Base-by-base conservation (phyloP, 306 rosid species). In the Phaseolus lunatus region DNA sequence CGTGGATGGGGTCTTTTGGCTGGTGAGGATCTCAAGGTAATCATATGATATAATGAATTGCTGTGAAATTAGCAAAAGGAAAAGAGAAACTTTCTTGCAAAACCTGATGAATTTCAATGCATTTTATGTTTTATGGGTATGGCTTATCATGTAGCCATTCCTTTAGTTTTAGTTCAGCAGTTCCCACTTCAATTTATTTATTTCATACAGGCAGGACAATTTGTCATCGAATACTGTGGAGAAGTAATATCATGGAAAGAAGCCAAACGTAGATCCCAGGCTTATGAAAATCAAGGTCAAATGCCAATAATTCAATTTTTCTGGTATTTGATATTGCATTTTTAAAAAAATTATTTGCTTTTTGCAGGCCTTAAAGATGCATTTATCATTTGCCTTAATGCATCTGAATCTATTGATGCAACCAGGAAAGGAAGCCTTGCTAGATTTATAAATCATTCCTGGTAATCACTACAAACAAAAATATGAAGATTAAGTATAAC, bases 161-260 rank as follows among this genome's bases (percentile, higher is more conserved):
- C 59, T 27, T 67, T 59, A 39, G 67, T 67, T 27, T 67, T 59
- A 39, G 67, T 67, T 77, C 61, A 20, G 69, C 44, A 57, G 26
- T 57, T 61, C 33, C 24, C 39, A 18, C 27, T 37, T 80, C 58
- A 44, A 39, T 77, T 82, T 76, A 29, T 78, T 73, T 58, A 35
- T 84, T 50, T 57, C 71, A 69, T 77, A 79, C 86, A 92, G 95
- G 87, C 80, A 19, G 98, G 97, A 53, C 87, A 87, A 39, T 92
- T 95, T 86, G 76, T 95, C 71, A 95, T 90, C 31, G 98, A 95
- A 84, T 95, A 92, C 82, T 90, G 93, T 76, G 98, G 98, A 84
- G 98, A 95, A 89, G 97, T 95, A 54, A 95, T 95, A 74, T 90
- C 97, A 44, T 92, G 97, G 89, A 95, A 92, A 79, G 97, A 95